Percentiles rank a stretch among this genome's conserved stretches.
Evolutionary conservation across 208 protist species (phyloP).

Genomic region (Leishmania major): DNA sequence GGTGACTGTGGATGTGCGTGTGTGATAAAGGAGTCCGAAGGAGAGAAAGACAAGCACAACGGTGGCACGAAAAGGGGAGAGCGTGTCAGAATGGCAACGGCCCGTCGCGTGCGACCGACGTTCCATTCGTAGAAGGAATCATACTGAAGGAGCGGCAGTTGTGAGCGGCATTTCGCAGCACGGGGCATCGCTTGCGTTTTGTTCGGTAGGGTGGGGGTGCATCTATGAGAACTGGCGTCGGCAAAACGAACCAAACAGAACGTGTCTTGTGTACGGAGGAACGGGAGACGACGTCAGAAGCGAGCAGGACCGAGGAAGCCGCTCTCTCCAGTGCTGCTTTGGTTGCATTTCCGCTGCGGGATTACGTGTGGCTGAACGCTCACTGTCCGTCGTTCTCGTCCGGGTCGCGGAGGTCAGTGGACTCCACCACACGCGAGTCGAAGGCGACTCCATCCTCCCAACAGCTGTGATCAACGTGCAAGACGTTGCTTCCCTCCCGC

Average conservation of each 20-base stretch:
- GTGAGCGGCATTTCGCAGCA: not conserved
- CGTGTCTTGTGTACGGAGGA: not conserved
- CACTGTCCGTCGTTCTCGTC: constrained; percentile 75
- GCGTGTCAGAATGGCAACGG: not conserved
- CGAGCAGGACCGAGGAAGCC: not conserved
- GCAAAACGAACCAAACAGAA: not conserved
- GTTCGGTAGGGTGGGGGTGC: not conserved
- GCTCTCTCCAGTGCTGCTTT: too few relatives aligned
- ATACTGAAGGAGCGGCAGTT: not conserved
- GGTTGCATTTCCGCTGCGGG: not conserved
- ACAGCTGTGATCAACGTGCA: constrained; percentile 58
- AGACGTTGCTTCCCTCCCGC: constrained; percentile 23
- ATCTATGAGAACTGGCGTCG: not conserved
- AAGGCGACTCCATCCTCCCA: constrained; percentile 85
- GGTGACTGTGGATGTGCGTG: constrained; percentile 3
- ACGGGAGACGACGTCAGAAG: too few relatives aligned
- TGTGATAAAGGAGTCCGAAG: not conserved
- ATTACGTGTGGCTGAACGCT: not conserved
- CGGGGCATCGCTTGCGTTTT: not conserved
- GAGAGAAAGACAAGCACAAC: not conserved
- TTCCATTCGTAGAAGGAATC: not conserved
- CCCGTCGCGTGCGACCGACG: not conserved
- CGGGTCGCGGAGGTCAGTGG: constrained; percentile 80
- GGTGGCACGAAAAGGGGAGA: not conserved
- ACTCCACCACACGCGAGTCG: constrained; percentile 80